Evolutionary conservation across 148 eudicot species (phyloP), one percentile per base, ranked within the genome.

Genomic region (Chenopodium album): DNA sequence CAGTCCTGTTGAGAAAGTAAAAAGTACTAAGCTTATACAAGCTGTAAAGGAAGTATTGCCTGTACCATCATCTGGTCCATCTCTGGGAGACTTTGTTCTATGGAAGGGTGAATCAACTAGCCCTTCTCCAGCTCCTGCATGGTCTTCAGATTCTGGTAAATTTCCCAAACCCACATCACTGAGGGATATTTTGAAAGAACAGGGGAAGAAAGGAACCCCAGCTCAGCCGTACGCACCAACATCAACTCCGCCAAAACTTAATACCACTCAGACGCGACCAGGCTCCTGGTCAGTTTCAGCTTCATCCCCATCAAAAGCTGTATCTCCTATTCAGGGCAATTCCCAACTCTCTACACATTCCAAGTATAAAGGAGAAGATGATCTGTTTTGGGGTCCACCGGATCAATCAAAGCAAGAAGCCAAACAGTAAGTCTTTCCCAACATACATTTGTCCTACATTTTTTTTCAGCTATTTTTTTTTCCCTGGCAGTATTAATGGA

Each of bases 351-450:
- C 92, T 50, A 71, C 90, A 75, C 94, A 90, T 63, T 76, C 89
- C 0, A 96, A 91, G 87, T 74, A 85, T 78, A 91, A 87, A 85
- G 97, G 87, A 34, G 99, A 94, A 71, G 98, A 96, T 86, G 99
- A 96, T 82, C 85, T 96, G 69, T 96, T 96, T 79, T 96, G 99
- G 99, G 99, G 99, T 77, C 98, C 99, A 80, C 76, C 89, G 7
- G 97, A 91, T 75, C 97, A 90, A 68, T 88, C 94, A 52, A 96
- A 94, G 84, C 93, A 83, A 83, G 98, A 91, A 79, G 81, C 73
- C 29, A 94, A 90, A 72, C 92, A 85, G 98, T 94, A 94, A 10
- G 88, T 81, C 34, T 46, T 81, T 76, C 76, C 79, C 76, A 17
- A 46, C 13, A 47, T 71, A 31, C 48, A 29, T 9, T 29, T 75